Evolutionary conservation across 495 filamentous ascomycete species (phyloP), one percentile per base, ranked within the genome.

Genomic region (Cercophora newfieldiana): DNA sequence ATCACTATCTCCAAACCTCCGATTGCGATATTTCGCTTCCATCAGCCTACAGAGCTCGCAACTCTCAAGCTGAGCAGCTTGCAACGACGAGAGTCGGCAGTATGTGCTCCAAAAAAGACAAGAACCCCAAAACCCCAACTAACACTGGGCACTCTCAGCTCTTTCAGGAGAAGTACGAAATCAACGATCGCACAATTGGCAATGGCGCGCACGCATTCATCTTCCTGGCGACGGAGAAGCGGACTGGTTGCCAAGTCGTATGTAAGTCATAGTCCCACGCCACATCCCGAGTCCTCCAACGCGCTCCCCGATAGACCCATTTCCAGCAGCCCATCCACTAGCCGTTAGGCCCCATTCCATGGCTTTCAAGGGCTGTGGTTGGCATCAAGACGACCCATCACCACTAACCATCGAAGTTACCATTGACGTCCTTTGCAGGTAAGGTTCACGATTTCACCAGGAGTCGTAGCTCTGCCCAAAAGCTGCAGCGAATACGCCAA

Each of bases 181-280:
- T 90, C 50, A 84, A 79, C 0, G 70, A 79, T 51, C 80, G 85
- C 28, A 75, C 89, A 33, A 86, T 97, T 70, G 96, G 96, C 67
- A 86, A 91, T 80, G 94, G 94, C 49, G 89, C 88, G 1, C 93
- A 91, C 76, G 91, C 91, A 55, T 86, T 88, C 79, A 90, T 98
- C 47, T 93, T 93, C 75, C 82, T 95, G 65, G 92, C 92, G 51
- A 85, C 81, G 44, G 90, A 97, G 69, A 80, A 74, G 22, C 68
- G 77, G 60, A 92, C 89, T 22, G 84, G 86, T 33, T 79, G 88
- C 63, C 85, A 89, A 69, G 86, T 97, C 60, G 94, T 92, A 10
- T 91, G 96, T 80, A 44, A 4, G 37, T 44, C 5, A 16, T 44
- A n/a, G n/a, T n/a, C n/a, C n/a, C n/a, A n/a, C n/a, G n/a, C n/a